A percentile compares a stretch with the other conserved stretches of the same genome.
phyloP scores from a whole-genome alignment of 2,329 filamentous ascomycete genomes.

The Eutypella sp. region DNA sequence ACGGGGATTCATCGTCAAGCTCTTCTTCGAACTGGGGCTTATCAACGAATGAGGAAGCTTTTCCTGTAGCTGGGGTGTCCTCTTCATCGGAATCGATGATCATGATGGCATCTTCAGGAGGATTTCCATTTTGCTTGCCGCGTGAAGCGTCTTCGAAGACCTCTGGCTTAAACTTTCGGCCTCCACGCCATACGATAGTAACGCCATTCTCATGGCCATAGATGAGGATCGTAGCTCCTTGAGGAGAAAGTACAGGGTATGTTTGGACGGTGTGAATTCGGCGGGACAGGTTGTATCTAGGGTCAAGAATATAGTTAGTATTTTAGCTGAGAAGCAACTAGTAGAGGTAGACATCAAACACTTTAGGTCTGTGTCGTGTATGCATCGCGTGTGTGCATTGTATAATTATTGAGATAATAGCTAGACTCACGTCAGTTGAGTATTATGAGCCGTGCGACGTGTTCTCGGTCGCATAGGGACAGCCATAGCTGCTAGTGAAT shows the following conservation, averaged over 20 bases:
- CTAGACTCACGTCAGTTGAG: constrained; percentile 8
- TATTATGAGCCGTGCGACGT: constrained; percentile 44
- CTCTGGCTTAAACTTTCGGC: constrained; percentile 49
- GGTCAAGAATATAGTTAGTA: neutral
- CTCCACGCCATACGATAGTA: constrained; percentile 58
- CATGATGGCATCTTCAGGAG: constrained; percentile 50
- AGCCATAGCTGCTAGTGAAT: too few relatives aligned
- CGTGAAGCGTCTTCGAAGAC: constrained; percentile 28
- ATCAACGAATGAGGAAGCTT: constrained; percentile 37
- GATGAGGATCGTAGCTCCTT: constrained; percentile 58
- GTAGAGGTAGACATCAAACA: neutral
- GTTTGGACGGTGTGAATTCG: constrained; percentile 56
- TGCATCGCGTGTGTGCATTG: too few relatives aligned
- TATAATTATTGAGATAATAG: neutral
- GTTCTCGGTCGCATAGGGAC: constrained; percentile 30
- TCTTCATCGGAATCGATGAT: constrained; percentile 61
- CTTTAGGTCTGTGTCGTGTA: too few relatives aligned
- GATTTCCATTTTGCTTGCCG: constrained; percentile 48
- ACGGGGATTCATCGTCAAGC: constrained; percentile 42
- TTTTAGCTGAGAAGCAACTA: too few relatives aligned
- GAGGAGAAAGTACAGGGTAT: constrained; percentile 57
- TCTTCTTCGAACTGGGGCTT: constrained; percentile 55
- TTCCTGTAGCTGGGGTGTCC: constrained; percentile 27
- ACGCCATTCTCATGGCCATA: constrained; percentile 61
- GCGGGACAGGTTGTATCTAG: constrained; percentile 54